Percentiles rank a stretch among this genome's conserved stretches.
Evolutionary conservation across 2,329 filamentous ascomycete species (phyloP).

Genomic region (Lachnellula cervina): DNA sequence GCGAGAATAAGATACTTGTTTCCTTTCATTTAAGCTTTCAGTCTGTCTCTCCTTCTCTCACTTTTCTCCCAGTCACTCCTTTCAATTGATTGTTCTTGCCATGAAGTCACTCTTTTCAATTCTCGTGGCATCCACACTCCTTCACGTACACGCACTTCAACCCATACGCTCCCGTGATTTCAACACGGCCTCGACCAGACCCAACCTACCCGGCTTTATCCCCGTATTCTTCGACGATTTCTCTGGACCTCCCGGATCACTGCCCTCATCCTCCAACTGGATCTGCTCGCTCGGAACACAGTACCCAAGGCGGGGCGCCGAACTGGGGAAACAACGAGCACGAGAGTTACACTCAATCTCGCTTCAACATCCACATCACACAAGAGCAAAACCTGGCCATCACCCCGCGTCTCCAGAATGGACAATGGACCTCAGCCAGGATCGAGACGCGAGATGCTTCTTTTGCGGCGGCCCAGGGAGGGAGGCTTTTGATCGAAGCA

Average conservation of each 20-base stretch:
- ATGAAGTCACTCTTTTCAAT: conserved; percentile 1
- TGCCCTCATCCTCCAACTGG: conserved; percentile 40
- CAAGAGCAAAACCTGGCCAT: conserved; percentile 36
- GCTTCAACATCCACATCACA: conserved; percentile 39
- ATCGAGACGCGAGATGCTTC: conserved; percentile 37
- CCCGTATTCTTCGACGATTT: conserved; percentile 33
- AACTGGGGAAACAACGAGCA: conserved; percentile 48
- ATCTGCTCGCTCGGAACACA: conserved; percentile 39
- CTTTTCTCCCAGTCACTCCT: background rate
- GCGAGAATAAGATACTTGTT: background rate
- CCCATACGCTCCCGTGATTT: background rate
- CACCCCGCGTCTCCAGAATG: conserved; percentile 25
- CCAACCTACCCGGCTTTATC: conserved; percentile 6
- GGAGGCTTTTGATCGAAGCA: conserved; percentile 37
- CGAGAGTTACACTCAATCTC: conserved; percentile 40
- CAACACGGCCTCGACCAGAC: background rate
- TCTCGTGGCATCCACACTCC: background rate
- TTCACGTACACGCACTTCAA: background rate
- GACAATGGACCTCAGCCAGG: conserved; percentile 41
- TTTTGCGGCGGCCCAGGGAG: conserved; percentile 33
- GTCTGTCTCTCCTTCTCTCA: background rate
- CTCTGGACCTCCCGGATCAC: conserved; percentile 26
- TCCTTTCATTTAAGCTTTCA: background rate
- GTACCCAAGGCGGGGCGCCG: conserved; percentile 40
- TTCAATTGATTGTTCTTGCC: background rate